phyloP scores from a whole-genome alignment of 73 alveolate genomes.

The Uronychia binucleata region DNA sequence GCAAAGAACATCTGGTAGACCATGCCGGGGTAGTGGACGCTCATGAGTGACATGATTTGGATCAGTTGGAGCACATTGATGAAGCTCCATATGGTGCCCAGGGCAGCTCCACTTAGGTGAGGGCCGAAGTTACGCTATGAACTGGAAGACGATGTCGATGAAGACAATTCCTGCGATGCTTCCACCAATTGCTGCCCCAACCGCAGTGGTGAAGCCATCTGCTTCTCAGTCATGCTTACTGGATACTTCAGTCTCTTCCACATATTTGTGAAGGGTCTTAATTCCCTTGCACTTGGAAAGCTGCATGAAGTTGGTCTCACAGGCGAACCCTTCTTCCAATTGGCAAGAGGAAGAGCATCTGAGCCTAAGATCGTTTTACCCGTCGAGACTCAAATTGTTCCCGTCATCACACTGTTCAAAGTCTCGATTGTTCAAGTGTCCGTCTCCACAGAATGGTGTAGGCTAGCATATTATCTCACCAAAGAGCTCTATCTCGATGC shows the following conservation, averaged over 20 bases:
- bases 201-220: neutral
- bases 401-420: constrained; percentile 29
- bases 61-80: neutral
- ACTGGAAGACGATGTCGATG: neutral
- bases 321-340: constrained; percentile 3
- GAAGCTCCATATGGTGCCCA: neutral
- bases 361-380: neutral
- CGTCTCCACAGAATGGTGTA: neutral
- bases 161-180: neutral
- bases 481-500: neutral
- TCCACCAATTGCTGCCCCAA: neutral
- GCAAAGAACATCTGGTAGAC: neutral
- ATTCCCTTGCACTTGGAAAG: neutral
- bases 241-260: neutral
- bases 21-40: neutral
- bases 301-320: neutral
- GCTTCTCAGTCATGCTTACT: neutral
- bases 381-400: neutral
- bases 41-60: constrained; percentile 5
- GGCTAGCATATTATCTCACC: neutral
- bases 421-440: neutral
- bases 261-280: neutral
- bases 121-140: neutral
- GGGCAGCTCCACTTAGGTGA: neutral
- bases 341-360: neutral